Conservation (phyloP, 2,329 filamentous ascomycete genomes). For the Spiromastix sp. region DNA sequence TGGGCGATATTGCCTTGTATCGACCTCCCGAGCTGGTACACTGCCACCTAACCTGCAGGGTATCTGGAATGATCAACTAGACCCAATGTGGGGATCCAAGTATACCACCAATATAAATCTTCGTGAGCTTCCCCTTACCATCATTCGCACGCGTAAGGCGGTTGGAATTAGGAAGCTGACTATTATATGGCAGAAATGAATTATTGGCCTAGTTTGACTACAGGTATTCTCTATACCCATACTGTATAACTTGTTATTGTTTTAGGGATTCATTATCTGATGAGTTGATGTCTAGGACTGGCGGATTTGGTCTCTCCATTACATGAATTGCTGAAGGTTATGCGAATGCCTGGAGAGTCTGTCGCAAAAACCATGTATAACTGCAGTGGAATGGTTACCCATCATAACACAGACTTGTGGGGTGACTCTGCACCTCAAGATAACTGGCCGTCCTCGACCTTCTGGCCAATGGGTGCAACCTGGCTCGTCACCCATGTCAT, state of each 20-base stretch:
- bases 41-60: slow-evolving; percentile 50
- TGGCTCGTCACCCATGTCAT: slow-evolving; percentile 52
- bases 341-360: slow-evolving; percentile 31
- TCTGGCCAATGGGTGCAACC: slow-evolving; percentile 35
- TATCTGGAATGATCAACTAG: slow-evolving; percentile 41
- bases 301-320: too few relatives aligned
- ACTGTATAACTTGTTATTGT: too few relatives aligned
- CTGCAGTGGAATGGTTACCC: slow-evolving; percentile 43
- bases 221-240: slow-evolving; percentile 34
- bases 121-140: too few relatives aligned
- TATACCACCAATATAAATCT: slow-evolving; percentile 51
- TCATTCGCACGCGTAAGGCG: too few relatives aligned
- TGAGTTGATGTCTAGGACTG: too few relatives aligned
- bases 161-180: too few relatives aligned
- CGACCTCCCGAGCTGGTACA: slow-evolving; percentile 38
- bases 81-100: slow-evolving; percentile 42
- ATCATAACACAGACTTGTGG: slow-evolving; percentile 49
- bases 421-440: slow-evolving; percentile 43
- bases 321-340: slow-evolving; percentile 29
- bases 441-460: slow-evolving; percentile 26
- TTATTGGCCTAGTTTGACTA: slow-evolving; percentile 47
- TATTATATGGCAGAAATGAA: slow-evolving; percentile 56
- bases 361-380: slow-evolving; percentile 44
- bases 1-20: slow-evolving; percentile 42
- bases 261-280: too few relatives aligned